Evolutionary conservation across 768 basidiomycete species (phyloP).

Genomic region (Floccularia luteovirens): DNA sequence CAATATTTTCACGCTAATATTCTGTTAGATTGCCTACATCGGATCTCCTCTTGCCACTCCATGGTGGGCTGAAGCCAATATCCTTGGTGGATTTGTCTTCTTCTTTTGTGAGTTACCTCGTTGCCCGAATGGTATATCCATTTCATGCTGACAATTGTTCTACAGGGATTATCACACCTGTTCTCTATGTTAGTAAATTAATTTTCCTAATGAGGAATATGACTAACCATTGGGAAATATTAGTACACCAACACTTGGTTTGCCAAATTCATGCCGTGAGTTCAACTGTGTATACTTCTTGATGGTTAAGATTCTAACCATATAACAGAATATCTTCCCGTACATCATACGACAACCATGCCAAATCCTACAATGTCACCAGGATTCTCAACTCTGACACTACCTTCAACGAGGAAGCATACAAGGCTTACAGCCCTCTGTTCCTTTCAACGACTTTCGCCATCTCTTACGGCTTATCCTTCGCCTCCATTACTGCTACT

Average conservation of each 20-base stretch:
- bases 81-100: conserved; percentile 52
- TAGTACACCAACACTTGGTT: conserved; percentile 62
- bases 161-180: conserved; percentile 49
- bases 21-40: conserved; percentile 49
- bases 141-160: neutral
- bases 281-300: conserved; percentile 4
- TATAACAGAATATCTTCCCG: conserved; percentile 47
- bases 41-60: conserved; percentile 70
- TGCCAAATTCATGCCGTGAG: conserved; percentile 47
- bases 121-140: neutral
- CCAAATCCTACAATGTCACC: conserved; percentile 47
- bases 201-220: conserved; percentile 1
- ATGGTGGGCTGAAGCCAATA: conserved; percentile 79
- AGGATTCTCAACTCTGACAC: conserved; percentile 44
- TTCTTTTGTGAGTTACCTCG: conserved; percentile 48
- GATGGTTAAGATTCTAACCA: conserved; percentile 1
- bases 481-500: conserved; percentile 73
- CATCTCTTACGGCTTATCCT: conserved; percentile 74
- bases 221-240: neutral
- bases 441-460: conserved; percentile 71
- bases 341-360: conserved; percentile 60
- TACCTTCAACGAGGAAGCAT: conserved; percentile 48
- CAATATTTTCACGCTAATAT: conserved; percentile 3
- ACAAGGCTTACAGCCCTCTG: conserved; percentile 52
- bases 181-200: conserved; percentile 39